phyloP scores from a whole-genome alignment of 805 yeast genomes.

The Ogataea neopini region DNA sequence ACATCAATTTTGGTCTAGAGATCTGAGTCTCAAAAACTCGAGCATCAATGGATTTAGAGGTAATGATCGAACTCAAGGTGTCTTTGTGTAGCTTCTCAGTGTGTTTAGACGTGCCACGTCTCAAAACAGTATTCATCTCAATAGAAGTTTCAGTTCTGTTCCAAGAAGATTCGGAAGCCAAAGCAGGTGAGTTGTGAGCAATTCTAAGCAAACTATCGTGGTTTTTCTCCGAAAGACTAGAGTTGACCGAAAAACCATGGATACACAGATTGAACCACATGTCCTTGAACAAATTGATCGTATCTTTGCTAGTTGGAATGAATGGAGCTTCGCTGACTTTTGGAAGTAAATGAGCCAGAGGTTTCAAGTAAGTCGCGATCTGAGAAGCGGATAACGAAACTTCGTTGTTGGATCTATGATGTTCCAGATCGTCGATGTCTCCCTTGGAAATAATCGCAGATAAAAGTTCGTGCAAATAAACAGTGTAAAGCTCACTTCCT shows the following conservation, averaged over 20 bases:
- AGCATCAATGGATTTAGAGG: constrained; percentile 51
- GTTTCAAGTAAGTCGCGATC: constrained; percentile 63
- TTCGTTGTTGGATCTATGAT: constrained; percentile 76
- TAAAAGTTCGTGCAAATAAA: constrained; percentile 67
- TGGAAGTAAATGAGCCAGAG: constrained; percentile 77
- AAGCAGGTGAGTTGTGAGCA: constrained; percentile 85
- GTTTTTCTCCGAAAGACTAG: constrained; percentile 53
- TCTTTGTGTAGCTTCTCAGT: constrained; percentile 76
- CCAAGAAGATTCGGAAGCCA: constrained; percentile 79
- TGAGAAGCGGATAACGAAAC: constrained; percentile 70
- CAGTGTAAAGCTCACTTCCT: constrained; percentile 48
- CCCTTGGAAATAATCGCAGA: constrained; percentile 72
- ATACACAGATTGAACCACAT: constrained; percentile 94
- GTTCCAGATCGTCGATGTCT: constrained; percentile 69
- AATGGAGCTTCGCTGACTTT: constrained; percentile 47
- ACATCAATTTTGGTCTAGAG: constrained; percentile 80
- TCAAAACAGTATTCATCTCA: constrained; percentile 85
- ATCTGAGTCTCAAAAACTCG: constrained; percentile 43
- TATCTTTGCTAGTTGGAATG: constrained; percentile 45
- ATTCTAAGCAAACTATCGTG: constrained; percentile 57
- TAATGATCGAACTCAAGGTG: constrained; percentile 50
- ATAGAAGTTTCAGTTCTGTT: constrained; percentile 87
- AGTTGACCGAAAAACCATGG: constrained; percentile 76
- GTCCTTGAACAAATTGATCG: constrained; percentile 69
- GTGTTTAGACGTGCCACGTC: constrained; percentile 84